Evolutionary conservation across 2,329 filamentous ascomycete species (phyloP), one percentile per base, ranked within the genome.

Genomic region (Sarocladium strictum): DNA sequence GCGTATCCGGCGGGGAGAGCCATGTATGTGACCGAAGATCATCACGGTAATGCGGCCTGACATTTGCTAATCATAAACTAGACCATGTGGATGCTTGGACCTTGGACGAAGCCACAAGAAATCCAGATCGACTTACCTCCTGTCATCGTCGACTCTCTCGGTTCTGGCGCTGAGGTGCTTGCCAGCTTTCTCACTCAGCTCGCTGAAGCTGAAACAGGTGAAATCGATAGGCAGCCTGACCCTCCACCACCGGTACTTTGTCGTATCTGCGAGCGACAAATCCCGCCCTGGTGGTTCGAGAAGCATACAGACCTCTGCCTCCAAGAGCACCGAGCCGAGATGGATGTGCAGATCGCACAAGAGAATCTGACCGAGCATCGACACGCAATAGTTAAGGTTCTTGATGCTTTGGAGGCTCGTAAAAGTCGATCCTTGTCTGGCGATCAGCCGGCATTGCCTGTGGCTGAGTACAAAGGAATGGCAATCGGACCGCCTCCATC

Each of bases 41-140:
- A 38, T 38, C 37, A 24, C 53, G 47, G 6, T 19, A 17, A 24
- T 56, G 41, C 54, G n/a, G 21, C n/a, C 7, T 12, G 12, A 19
- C 29, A n/a, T 32, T 26, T 53, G 53, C 57, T 58, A 43, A 60
- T 50, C 6, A 17, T 26, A n/a, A 6, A 27, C 57, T 63, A 96
- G 90, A 96, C 90, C 17, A 99, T 99, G 95, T 99, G 94, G 94
- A 99, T 99, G 91, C 84, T 99, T 61, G 89, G 94, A 60, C 94
- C 93, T 2, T 96, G 91, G 71, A 86, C 91, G 38, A 81, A 87
- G 38, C 89, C 93, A 5, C 84, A 91, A 60, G 92, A 97, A 74
- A 90, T 99, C 65, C 95, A 95, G 59, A 97, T 99, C 62, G 94
- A 97, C 67, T 81, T 99, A 6, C 93, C 95, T 15, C 78, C 84